Percentiles rank a stretch among this genome's conserved stretches.
phyloP scores from a whole-genome alignment of 495 filamentous ascomycete species.

The Schizothecium vesticola region DNA sequence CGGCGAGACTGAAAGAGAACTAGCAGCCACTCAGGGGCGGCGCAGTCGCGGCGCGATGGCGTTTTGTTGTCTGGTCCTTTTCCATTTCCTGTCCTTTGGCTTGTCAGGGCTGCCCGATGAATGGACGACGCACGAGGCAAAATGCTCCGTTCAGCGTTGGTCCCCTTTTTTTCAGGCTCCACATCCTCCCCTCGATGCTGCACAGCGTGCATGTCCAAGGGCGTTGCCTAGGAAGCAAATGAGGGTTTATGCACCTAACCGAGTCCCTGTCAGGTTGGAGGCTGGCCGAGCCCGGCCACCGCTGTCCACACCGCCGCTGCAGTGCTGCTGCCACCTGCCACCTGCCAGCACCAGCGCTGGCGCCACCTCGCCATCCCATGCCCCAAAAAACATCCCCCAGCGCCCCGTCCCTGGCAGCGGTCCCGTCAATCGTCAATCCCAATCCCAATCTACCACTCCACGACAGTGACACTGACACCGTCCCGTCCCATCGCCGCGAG shows the following conservation, averaged over 20 bases:
- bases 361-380: too few relatives aligned
- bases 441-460: neutral
- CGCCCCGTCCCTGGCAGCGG: neutral
- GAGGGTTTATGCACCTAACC: constrained; percentile 9
- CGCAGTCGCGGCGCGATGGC: neutral
- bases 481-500: neutral
- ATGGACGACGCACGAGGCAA: neutral
- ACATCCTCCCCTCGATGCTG: neutral
- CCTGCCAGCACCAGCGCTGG: neutral
- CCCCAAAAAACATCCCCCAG: neutral
- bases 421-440: neutral
- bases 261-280: neutral
- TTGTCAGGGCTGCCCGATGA: neutral
- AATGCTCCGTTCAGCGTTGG: neutral
- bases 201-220: neutral
- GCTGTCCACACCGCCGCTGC: neutral
- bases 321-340: neutral
- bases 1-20: neutral
- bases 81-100: neutral
- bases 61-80: neutral
- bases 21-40: neutral
- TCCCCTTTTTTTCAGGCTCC: constrained; percentile 7
- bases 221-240: constrained; percentile 15
- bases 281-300: neutral
- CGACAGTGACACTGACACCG: neutral